Evolutionary conservation across 2,329 filamentous ascomycete genomes (phyloP), one percentile per base, ranked within the genome.

Genomic region (Colletotrichum lupini): DNA sequence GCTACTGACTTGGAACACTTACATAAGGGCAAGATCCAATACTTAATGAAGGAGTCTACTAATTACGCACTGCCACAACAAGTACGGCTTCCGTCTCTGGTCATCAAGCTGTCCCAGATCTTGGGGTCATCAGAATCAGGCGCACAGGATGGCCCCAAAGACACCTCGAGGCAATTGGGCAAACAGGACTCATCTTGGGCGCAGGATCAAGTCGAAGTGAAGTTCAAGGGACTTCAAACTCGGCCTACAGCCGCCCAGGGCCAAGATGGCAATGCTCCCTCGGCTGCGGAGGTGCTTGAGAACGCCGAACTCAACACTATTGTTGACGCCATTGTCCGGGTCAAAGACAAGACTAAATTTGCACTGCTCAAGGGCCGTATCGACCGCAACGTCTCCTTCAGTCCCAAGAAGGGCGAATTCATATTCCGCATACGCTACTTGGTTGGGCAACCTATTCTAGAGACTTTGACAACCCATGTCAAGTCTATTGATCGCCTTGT

Each of bases 401-500:
- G 89, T 75, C 81, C 85, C 2, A 82, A 82, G 26, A 87, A 86
- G 7, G 92, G 92, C 57, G 87, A 90, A 68, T 93, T 95, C 79
- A 87, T 87, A 19, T 84, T 95, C 66, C 85, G 88, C 8, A 83
- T 94, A 49, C 86, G 88, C 11, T 88, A 90, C 0, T 83, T 85
- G 2, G 88, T 92, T 58, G 92, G 92, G 24, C 83, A 85, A 57
- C 85, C 91, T 1, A 86, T 92, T 16, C 81, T 94, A 4, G 85
- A 87, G 4, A 83, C 86, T n/a, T 85, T 95, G 24, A 84, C 86
- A 74, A 84, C 87, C 63, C 87, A 91, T 32, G 84, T 95, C 58
- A 88, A 90, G 76, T 89, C 91, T 14, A 89, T 97, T 70, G 90
- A 93, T 77, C 89, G 92, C 24, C 86, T 97, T 32, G 91, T 94